A percentile compares a stretch with the other conserved stretches of the same genome.
phyloP scores from a whole-genome alignment of 1,139 yeast genomes.

The Yamadazyma taylorii region DNA sequence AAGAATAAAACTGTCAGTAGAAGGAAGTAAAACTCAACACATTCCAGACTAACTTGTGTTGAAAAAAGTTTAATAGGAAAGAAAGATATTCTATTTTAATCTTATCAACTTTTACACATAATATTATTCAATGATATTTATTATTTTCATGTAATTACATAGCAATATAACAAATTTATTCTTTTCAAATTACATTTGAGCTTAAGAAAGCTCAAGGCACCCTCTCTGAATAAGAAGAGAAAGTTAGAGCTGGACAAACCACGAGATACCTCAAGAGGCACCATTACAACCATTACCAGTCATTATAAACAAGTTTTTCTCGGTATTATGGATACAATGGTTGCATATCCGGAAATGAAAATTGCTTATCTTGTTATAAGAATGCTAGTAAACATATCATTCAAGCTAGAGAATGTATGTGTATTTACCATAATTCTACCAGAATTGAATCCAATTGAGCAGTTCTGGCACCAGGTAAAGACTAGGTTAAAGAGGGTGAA shows the following conservation, averaged over 20 bases:
- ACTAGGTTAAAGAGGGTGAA: conserved; percentile 11
- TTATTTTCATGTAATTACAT: too few species aligned
- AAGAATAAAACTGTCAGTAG: too few species aligned
- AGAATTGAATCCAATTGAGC: conserved; percentile 14
- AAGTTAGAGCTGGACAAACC: neutral
- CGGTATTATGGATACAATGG: conserved; percentile 7
- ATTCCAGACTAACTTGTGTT: too few species aligned
- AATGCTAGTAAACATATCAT: conserved; percentile 9
- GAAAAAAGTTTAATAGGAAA: too few species aligned
- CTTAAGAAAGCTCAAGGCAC: conserved; percentile 10
- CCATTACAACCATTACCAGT: conserved; percentile 10
- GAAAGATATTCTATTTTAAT: too few species aligned
- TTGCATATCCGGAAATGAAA: conserved; percentile 6
- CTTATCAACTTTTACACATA: too few species aligned
- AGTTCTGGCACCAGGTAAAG: conserved; percentile 13
- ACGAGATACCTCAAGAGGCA: conserved; percentile 7
- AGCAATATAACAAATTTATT: too few species aligned
- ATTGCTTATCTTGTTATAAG: conserved; percentile 7
- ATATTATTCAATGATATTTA: too few species aligned
- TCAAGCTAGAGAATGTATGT: conserved; percentile 11
- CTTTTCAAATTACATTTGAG: conserved; percentile 9
- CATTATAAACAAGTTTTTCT: conserved; percentile 4
- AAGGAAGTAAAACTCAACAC: too few species aligned
- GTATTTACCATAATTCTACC: conserved; percentile 12
- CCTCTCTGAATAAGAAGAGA: conserved; percentile 7